Evolutionary conservation across 2,329 filamentous ascomycete species (phyloP), one percentile per base, ranked within the genome.

Genomic region (Cordyceps cateniannulata): DNA sequence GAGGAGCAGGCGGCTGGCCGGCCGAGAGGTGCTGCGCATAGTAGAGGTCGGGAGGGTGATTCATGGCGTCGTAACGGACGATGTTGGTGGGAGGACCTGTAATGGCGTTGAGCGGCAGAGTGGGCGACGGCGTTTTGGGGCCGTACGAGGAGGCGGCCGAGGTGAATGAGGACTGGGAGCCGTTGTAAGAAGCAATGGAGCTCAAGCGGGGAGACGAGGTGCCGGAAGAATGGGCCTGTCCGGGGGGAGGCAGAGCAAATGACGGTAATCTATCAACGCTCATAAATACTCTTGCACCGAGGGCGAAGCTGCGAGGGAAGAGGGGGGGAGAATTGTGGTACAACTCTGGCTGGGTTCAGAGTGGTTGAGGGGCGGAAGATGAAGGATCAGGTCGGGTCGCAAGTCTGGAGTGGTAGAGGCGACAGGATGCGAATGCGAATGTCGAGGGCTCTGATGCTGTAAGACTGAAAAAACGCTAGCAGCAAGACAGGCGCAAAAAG

Each of bases 11-110:
- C 63, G 86, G 81, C 72, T 90, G 90, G 63, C 87, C 88, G 66
- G 87, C 84, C 68, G 90, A 89, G 80, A 96, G 87, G 75, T 95
- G 90, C 69, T 84, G 79, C 71, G 87, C 83, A 70, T 95, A 92
- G 74, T 96, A 95, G 87, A 96, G 90, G 69, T 96, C 93, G 67
- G 86, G 84, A 68, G 84, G 83, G 75, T 89, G 88, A 78, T 96
- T 96, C 93, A 97, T 96, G 75, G 79, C 77, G 71, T 74, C 71
- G 68, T 69, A 72, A 55, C 66, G 69, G 44, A 68, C 62, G 51
- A 72, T 73, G 50, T 67, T 64, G 20, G 71, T 73, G 49, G 70
- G 66, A 42, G 68, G 67, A 38, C 66, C 68, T 16, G 69, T 67
- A 59, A 72, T 69, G 51, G 71, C 68, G 69, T 81, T 80, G 51